Conservation (phyloP, 306 rosid species). For the Trifolium fragiferum region DNA sequence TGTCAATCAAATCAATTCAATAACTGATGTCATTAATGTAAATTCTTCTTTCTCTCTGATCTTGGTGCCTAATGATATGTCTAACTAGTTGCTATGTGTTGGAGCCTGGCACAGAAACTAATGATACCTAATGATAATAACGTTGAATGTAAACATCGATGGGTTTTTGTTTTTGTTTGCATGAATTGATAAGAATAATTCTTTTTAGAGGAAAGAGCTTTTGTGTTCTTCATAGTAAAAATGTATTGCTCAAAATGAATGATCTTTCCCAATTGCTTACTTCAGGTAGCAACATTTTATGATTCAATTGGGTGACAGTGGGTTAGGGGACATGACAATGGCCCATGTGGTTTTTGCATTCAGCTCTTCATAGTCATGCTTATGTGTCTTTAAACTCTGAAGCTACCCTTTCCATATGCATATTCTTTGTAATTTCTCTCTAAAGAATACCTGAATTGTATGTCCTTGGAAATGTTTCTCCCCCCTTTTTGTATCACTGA, state of each 20-base stretch:
- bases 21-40: neutral
- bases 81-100: neutral
- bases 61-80: neutral
- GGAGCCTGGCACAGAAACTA: neutral
- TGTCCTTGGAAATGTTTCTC: constrained; percentile 5
- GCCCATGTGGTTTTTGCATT: neutral
- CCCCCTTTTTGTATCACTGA: neutral
- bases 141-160: neutral
- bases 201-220: constrained; percentile 11
- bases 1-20: neutral
- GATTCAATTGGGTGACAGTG: neutral
- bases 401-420: neutral
- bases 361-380: neutral
- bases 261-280: no score
- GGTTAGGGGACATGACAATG: neutral
- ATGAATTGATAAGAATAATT: neutral
- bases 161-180: neutral
- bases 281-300: no score
- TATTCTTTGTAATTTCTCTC: constrained; percentile 10
- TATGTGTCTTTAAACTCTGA: constrained; percentile 16
- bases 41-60: neutral
- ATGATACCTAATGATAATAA: no score
- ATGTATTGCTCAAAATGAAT: neutral
- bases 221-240: neutral
- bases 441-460: constrained; percentile 9